Base-by-base conservation (phyloP, 768 basidiomycete genomes). In the Suillus fuscotomentosus region DNA sequence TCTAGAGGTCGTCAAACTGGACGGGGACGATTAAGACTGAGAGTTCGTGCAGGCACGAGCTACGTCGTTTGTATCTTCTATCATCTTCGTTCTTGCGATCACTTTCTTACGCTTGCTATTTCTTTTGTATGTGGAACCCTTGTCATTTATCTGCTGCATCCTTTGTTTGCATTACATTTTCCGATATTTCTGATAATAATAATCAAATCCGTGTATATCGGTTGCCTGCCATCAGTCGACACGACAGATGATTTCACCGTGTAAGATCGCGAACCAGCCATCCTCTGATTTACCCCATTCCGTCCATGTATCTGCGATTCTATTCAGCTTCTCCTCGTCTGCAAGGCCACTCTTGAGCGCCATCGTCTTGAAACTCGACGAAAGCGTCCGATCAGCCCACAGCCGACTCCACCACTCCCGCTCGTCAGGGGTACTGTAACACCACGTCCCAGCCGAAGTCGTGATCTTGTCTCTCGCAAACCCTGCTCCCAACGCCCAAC, bases 1-100 rank as follows among this genome's bases (percentile, higher is more conserved):
- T 77, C 70, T 93, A 68, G 89, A 90, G 72, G 74, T 80, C 17
- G 79, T 88, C 20, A 80, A 78, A 70, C 69, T 84, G 27, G 71
- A 74, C 27, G 68, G 68, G 3, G 70, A 68, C 60, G 70, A 69
- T 11, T 68, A 69, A 10, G 68, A 69, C 4, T 59, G 39, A 59
- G 22, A 27, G 27, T 59, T 27, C 57, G 57, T 20, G 57, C 57
- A 59, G 57, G 57, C 39, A 39, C 57, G 41, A 27, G 57, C 41
- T 24, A 42, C 24, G 24, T 42, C 11, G 24, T 41, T 41, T 20
- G 17, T 59, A 27, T 59, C 22, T 41, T 41, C 22, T 10, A 24
- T 41, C 56, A 54, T 54, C 15, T 9, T 31, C 17, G 51, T 39
- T 57, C 56, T 41, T 59, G 56, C 39, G 24, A 42, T 42, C 27